A percentile compares a stretch with the other conserved stretches of the same genome.
Conservation (phyloP, 2,329 filamentous ascomycete species). For the Harringtonia aguacate region DNA sequence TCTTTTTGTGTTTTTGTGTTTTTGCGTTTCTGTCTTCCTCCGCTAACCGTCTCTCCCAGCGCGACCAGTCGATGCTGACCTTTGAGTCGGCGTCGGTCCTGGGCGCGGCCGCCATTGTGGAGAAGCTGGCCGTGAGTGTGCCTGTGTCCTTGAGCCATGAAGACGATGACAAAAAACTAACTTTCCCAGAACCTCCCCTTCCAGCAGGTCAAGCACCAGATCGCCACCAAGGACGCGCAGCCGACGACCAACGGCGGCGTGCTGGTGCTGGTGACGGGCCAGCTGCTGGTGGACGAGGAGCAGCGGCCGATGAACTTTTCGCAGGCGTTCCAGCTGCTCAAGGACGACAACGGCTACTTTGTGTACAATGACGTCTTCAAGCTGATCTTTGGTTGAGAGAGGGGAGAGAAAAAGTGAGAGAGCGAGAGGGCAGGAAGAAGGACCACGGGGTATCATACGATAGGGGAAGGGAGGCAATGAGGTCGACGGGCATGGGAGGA, state of each 20-base stretch:
- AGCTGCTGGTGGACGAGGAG: slow-evolving; percentile 77
- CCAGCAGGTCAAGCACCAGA: slow-evolving; percentile 67
- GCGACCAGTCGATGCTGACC: slow-evolving; percentile 80
- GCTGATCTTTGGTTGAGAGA: slow-evolving; percentile 62
- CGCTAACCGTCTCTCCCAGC: slow-evolving; percentile 39
- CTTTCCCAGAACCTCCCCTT: slow-evolving; percentile 69
- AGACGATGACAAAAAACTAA: neutral
- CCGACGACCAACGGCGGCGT: slow-evolving; percentile 62
- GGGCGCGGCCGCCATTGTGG: slow-evolving; percentile 56
- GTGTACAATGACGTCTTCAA: slow-evolving; percentile 95
- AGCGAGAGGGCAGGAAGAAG: neutral
- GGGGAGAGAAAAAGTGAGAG: neutral
- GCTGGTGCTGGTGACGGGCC: slow-evolving; percentile 79
- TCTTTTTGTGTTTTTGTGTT: too few relatives aligned
- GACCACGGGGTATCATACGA: too few relatives aligned
- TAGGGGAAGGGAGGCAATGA: too few relatives aligned
- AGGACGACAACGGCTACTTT: slow-evolving; percentile 60
- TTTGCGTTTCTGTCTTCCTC: too few relatives aligned
- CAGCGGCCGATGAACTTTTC: slow-evolving; percentile 82
- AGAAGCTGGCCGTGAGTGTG: slow-evolving; percentile 76
- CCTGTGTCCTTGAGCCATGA: slow-evolving; percentile 5
- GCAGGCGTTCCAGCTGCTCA: slow-evolving; percentile 77
- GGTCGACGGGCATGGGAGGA: too few relatives aligned
- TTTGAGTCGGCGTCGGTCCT: slow-evolving; percentile 65
- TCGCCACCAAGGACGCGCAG: slow-evolving; percentile 74